Evolutionary conservation across 2,329 filamentous ascomycete species (phyloP), one percentile per base, ranked within the genome.

Genomic region (Calonectria crousiana): DNA sequence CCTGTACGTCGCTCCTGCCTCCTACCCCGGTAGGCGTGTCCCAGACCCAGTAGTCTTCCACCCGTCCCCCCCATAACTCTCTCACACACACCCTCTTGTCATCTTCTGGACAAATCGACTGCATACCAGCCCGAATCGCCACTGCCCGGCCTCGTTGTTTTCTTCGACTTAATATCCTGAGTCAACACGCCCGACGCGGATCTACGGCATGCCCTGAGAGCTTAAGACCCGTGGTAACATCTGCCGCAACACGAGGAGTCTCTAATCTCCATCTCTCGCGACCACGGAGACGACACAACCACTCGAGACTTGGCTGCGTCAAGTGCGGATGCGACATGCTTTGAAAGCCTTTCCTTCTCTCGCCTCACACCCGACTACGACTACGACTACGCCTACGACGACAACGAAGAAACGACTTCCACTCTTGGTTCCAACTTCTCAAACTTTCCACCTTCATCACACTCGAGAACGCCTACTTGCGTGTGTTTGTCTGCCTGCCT

Each of bases 101-200:
- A 77, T 75, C 80, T 79, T 76, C 67, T 68, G 76, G 65, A 75
- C 77, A 77, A 72, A 65, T 67, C 76, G 71, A 81, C 77, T 78
- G 78, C 79, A 81, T 81, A 79, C 78, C 79, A 80, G 76, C 75
- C 79, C 72, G 76, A 78, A 75, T 76, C 78, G 74, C 77, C 79
- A 76, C 78, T 67, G 69, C 74, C 79, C 64, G 72, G 74, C 78
- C 69, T 79, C 74, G 76, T 81, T 79, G 76, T 78, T 77, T 72
- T 76, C 75, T 79, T 41, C 74, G 74, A 80, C 77, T 72, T 74
- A 67, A 77, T 65, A 67, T 71, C 74, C 76, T 81, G 79, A 81
- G 75, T 81, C 79, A 81, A 76, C 78, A 77, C 74, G 75, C 76
- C 73, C 76, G 73, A 76, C 67, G 36, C 74, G 75, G 72, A 80